Base-by-base conservation (phyloP, 148 eudicot genomes). In the Vaccinium myrtillus region DNA sequence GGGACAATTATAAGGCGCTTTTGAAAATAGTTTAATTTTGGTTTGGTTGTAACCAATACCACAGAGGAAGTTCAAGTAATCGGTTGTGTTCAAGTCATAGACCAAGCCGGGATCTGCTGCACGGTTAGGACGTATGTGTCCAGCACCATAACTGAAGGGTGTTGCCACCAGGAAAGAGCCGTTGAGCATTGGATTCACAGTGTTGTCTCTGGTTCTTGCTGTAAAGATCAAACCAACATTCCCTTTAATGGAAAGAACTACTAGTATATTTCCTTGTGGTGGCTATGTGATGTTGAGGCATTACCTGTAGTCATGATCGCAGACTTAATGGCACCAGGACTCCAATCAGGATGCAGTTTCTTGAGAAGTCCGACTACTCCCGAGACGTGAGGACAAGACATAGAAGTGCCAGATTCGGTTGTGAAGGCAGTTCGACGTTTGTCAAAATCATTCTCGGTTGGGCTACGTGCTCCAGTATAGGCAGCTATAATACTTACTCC, bases 231-330 rank as follows among this genome's bases (percentile, higher is more conserved):
- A 51, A 49, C 51, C 2, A 25, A 2, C 75, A 12, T 71, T 15
- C 46, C 8, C 19, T 14, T 15, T 71, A 6, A 14, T 5, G 15
- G 10, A 49, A 50, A 77, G 58, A 77, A 49, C 5, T 16, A 39
- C 5, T 63, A 9, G 3, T 58, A 16, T 13, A 48, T 75, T 75
- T 32, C 46, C 15, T 12, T 18, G 1, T 43, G 54, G 8, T 21
- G 21, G 27, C 2, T 50, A 51, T 21, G 30, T 39, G 3, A 8
- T 19, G 21, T 43, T 43, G 23, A 46, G 39, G 53, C 6, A 0
- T 79, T 79, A 93, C 96, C 96, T 0, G 93, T 82, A 1, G 98
- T 94, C 94, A 94, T 94, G 80, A 94, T 91, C 23, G 98, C 95
- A 1, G 95, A 94, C 85, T 86, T 86, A 21, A 93, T 90, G 15